Conservation (phyloP, 2,329 filamentous ascomycete genomes). For the Alternaria sp. region DNA sequence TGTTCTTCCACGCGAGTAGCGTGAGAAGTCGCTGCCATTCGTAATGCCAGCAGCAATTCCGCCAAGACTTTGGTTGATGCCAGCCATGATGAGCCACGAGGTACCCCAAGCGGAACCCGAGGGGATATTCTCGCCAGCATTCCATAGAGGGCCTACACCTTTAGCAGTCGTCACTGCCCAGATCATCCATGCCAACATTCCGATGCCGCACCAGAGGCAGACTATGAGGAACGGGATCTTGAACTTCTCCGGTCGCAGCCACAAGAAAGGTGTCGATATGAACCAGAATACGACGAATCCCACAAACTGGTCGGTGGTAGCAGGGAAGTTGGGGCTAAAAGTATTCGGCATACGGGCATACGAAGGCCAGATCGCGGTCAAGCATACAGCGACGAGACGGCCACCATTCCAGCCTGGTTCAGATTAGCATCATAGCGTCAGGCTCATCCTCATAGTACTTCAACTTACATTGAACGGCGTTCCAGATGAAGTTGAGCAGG, state of each 20-base stretch:
- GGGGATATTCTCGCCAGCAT: conserved; percentile 46
- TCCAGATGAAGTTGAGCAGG: conserved; percentile 60
- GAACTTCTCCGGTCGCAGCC: conserved; percentile 59
- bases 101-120: conserved; percentile 47
- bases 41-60: conserved; percentile 52
- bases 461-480: conserved; percentile 54
- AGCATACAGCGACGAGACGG: conserved; percentile 41
- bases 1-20: conserved; percentile 48
- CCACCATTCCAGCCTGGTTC: conserved; percentile 46
- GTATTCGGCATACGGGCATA: conserved; percentile 45
- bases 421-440: background rate
- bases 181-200: conserved; percentile 57
- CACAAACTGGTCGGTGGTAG: conserved; percentile 46
- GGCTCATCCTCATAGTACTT: background rate
- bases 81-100: conserved; percentile 56
- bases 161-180: conserved; percentile 55
- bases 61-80: conserved; percentile 54
- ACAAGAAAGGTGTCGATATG: conserved; percentile 53
- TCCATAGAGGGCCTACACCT: conserved; percentile 55
- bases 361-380: conserved; percentile 47
- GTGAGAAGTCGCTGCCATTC: conserved; percentile 54
- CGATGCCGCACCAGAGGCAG: conserved; percentile 53
- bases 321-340: conserved; percentile 41
- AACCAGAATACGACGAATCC: conserved; percentile 47
- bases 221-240: conserved; percentile 56